Base-by-base conservation (phyloP, 2,329 filamentous ascomycete genomes). In the Diaporthe citriasiana region DNA sequence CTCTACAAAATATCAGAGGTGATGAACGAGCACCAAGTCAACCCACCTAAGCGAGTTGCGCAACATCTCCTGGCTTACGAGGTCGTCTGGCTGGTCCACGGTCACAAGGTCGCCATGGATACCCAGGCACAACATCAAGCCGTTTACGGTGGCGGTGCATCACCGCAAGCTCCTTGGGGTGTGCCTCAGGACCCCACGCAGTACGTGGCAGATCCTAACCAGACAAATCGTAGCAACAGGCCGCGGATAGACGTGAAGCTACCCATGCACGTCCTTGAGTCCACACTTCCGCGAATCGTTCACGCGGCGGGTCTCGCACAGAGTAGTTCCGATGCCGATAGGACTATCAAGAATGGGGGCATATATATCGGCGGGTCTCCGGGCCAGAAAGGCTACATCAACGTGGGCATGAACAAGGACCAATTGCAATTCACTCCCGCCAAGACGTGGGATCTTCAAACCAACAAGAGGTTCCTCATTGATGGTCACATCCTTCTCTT, bases 31-130 rank as follows among this genome's bases (percentile, higher is more conserved):
- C 95, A 98, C 78, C 83, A 83, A 12, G 76, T 86, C 38, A 89
- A 95, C 72, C 93, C 94, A 0, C 88, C 91, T 0, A 91, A 92
- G 83, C 91, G 97, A 40, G 81, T 91, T 72, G 95, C 96, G 4
- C 96, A 99, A 78, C 95, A 98, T 80, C 85, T 88, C 0, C 89
- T 99, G 3, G 97, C 97, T 0, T 90, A 87, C 68, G 95, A 99
- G 80, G 93, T 98, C 30, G 86, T 97, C 0, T 89, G 92, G 66
- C 87, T 99, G 2, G 89, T 95, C 1, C 95, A 98, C 80, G 94
- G 95, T 19, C 81, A 85, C 0, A 79, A 88, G 10, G 89, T 89
- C 75, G 95, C 95, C 0, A 81, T 89, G 19, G 85, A 89, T 30
- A 92, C 94, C 9, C 90, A 91, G 74, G 74, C 82, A 40, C 84